These are phyloP conservation scores for Fraxinus sp. DNA, from an alignment of 305 asterid genomes.

Conservation along the genomic window DNA sequence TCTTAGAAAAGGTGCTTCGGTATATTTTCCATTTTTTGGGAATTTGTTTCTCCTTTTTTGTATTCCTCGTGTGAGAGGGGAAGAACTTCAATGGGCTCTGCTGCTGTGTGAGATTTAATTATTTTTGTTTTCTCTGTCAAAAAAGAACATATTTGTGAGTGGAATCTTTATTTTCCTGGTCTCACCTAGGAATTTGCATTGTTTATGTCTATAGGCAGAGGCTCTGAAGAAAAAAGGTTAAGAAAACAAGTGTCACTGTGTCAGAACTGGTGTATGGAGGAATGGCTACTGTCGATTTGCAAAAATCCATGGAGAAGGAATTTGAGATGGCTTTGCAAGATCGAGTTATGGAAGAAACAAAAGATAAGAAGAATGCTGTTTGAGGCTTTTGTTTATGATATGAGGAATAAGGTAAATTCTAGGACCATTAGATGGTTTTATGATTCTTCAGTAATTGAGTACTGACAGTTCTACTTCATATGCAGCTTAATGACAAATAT, in stretches of 20 bases:
- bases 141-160: neutral
- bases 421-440: neutral
- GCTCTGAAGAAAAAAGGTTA: conserved; percentile 80
- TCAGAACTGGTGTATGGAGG: conserved; percentile 72
- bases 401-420: conserved; percentile 69
- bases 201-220: conserved; percentile 48
- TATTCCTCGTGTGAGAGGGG: neutral
- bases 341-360: conserved; percentile 29
- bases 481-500: conserved; percentile 58
- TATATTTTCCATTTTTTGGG: neutral
- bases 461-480: neutral
- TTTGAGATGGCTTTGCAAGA: conserved; percentile 29
- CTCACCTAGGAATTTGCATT: neutral
- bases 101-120: neutral
- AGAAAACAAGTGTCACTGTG: conserved; percentile 65
- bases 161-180: neutral
- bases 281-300: conserved; percentile 59
- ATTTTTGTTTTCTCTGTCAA: neutral
- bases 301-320: conserved; percentile 79
- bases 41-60: neutral
- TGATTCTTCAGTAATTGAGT: neutral
- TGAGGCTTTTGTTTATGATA: conserved; percentile 85
- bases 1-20: neutral
- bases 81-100: neutral
- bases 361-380: conserved; percentile 90